Base-by-base conservation (phyloP, 257 asterid species). In the Nicotiana noctiflora region DNA sequence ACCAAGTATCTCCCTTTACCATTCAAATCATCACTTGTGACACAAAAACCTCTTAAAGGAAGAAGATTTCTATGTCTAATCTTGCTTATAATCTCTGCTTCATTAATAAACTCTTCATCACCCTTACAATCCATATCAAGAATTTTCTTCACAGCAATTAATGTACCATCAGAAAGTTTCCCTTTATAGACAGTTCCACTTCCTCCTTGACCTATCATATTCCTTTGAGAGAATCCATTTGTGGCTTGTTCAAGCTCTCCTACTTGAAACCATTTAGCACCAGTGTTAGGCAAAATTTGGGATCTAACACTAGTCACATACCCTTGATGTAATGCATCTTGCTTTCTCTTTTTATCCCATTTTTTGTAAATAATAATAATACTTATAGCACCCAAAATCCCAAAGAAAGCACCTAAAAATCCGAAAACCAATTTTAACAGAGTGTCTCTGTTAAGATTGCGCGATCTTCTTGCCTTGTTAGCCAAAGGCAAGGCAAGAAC, bases 41-140 rank as follows among this genome's bases (percentile, higher is more conserved):
- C 90, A 32, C 94, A 86, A 80, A 88, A 91, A 2, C 94, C 93
- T 59, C 87, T 63, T 0, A 91, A 81, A 31, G 92, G 82, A 0
- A 91, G 90, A 62, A 91, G 94, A 76, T 91, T 91, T 44, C 91
- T 83, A 27, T 89, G 94, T 70, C 90, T 83, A n/a, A 91, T 86
- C 85, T 84, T 91, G 89, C 94, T 91, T 23, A 91, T 88, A 75
- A 89, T 89, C 29, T 82, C 76, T 2, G 93, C 94, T 81, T 91
- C 94, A 60, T 91, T 91, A 11, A 79, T 70, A 83, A 91, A 91
- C 3, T 91, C 92, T 4, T 89, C 90, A 52, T 87, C 90, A 40
- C 88, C 93, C 83, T 77, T 82, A 0, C 83, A 57, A 31, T 89
- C 89, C 82, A 83, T 29, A 79, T 89, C 90, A 52, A 89, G 80